Conservation (phyloP, 371 early-diverging fungal genomes). For the Capniomyces stellatus region DNA sequence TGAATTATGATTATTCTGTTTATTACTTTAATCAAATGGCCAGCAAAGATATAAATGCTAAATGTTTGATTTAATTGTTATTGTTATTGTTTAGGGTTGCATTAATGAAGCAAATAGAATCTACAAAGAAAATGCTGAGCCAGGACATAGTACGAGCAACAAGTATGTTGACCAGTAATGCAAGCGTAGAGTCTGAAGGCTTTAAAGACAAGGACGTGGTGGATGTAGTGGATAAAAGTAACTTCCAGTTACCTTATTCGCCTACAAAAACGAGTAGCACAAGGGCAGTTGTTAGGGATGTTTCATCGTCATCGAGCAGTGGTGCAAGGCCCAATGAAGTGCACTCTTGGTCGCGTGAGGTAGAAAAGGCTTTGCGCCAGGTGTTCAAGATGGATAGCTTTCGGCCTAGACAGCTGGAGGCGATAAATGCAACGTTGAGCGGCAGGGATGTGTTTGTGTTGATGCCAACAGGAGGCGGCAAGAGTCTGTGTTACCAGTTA, state of each 20-base stretch:
- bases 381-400: conserved; percentile 69
- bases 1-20: no score
- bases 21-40: no score
- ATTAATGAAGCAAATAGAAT: background rate
- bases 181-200: no score
- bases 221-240: no score
- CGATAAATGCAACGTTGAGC: conserved; percentile 75
- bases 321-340: background rate
- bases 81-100: background rate
- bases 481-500: conserved; percentile 95
- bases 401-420: conserved; percentile 81
- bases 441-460: conserved; percentile 93
- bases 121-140: background rate
- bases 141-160: no score
- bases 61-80: background rate
- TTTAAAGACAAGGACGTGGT: no score
- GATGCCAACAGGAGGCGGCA: conserved; percentile 99
- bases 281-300: conserved; percentile 15
- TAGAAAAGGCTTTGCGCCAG: conserved; percentile 43
- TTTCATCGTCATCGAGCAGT: conserved; percentile 10
- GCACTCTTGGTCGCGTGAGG: conserved; percentile 64
- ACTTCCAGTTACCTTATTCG: no score
- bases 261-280: conserved; percentile 3
- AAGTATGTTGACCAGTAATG: no score
- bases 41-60: background rate